Base-by-base conservation (phyloP, 345 rosid species). In the Passiflora organensis region DNA sequence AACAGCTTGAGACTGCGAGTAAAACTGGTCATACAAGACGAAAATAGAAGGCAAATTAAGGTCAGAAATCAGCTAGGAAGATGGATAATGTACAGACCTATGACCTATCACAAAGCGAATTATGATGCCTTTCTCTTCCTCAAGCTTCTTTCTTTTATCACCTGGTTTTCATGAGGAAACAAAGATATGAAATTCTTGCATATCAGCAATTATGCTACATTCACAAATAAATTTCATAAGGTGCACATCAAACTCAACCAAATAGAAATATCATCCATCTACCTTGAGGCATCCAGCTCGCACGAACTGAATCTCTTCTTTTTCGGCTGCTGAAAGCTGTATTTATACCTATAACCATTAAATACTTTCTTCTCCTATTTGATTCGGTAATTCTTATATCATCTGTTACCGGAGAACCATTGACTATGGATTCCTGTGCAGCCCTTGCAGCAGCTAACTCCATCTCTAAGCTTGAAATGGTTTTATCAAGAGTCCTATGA, bases 221-320 rank as follows among this genome's bases (percentile, higher is more conserved):
- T 13, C 23, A 5, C 13, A 12, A 20, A 15, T n/a, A 5, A 17
- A n/a, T n/a, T 28, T 11, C 24, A 25, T 55, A 42, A 28, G 5
- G 8, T 28, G 20, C 21, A 13, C 38, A 44, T 6, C 43, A 2
- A 44, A 45, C 36, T 21, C 22, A 28, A 47, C 39, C 34, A n/a
- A n/a, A n/a, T n/a, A 47, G 32, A 17, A 36, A 19, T n/a, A 65
- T 32, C 11, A 63, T n/a, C n/a, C n/a, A n/a, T 73, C 51, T 63
- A 91, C 98, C 95, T 48, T 77, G 98, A 74, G 96, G 96, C 94
- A 91, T 86, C 98, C 98, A 91, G 54, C 95, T 86, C 43, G 80
- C 89, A 65, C 96, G 95, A 39, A 91, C 87, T 2, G 98, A 88
- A 69, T 91, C 98, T 72, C 98, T 82, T 21, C 95, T 80, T 70